Evolutionary conservation across 257 asterid species (phyloP), one percentile per base, ranked within the genome.

Genomic region (Solanum phureja): DNA sequence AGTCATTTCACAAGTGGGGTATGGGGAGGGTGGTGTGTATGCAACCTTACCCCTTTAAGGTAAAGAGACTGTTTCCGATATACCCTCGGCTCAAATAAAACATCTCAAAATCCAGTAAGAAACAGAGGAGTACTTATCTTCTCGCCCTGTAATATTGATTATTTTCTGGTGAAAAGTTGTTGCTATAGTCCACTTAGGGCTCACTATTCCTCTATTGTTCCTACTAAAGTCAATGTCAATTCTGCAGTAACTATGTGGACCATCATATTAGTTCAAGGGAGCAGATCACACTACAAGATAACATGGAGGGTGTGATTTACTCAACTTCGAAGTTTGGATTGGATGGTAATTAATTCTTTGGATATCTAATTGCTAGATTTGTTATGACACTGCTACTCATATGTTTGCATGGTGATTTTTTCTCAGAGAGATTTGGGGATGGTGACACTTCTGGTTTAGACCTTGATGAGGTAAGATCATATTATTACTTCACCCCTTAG

Each of bases 181-280:
- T 34, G 29, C 60, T 82, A 82, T 82, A 34, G 86, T 82, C 69
- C 86, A 82, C 44, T 46, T 82, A 10, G 3, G 27, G 86, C 29
- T 56, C n/a, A 18, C 64, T 56, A 6, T 56, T 56, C n/a, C n/a
- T 56, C 64, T 56, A 18, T 8, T 16, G 0, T 9, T 49, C 13
- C 42, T 49, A 29, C 69, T 82, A 82, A 42, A 84, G 90, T 74
- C 87, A 84, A 31, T 49, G 86, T 31, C 86, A 31, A 49, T 0
- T 82, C 71, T 91, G 94, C 99, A 97, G 99, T 87, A 94, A 97
- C 91, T 96, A 90, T 90, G 98, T 95, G 29, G 99, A 96, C 92
- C 98, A 96, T 93, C 99, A 96, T 90, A 91, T 96, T 86, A 96
- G 99, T 93, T 95, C 99, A 86, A 95, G 97, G 94, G 99, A 97